Evolutionary conservation across 495 filamentous ascomycete genomes (phyloP).

Genomic region (Cairneyella variabilis): DNA sequence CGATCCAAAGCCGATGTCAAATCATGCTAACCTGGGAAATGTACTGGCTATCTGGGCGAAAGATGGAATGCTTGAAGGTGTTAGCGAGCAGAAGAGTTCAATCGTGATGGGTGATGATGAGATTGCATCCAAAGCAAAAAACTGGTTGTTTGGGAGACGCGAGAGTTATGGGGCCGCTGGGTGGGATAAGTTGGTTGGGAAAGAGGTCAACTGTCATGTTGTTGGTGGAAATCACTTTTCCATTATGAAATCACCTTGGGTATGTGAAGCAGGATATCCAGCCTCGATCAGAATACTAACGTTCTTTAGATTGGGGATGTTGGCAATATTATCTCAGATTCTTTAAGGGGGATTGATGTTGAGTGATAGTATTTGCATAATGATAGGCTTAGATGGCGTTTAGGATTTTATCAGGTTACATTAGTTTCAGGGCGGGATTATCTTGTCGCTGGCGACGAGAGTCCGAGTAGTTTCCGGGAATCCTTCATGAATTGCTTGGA

Average conservation of each 20-base stretch:
- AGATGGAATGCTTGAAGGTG: background rate
- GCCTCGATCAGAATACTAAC: too few species aligned
- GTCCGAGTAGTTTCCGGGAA: too few species aligned
- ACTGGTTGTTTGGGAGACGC: background rate
- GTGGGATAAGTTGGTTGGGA: slow-evolving; percentile 1
- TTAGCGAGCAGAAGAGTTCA: background rate
- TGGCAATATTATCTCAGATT: too few species aligned
- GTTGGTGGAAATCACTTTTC: slow-evolving; percentile 3
- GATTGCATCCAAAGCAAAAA: background rate
- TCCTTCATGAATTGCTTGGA: too few species aligned
- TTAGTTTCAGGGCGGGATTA: too few species aligned
- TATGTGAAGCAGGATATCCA: too few species aligned
- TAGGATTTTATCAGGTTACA: too few species aligned
- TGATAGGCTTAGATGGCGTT: too few species aligned
- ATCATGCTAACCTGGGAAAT: background rate
- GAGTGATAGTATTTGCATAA: too few species aligned
- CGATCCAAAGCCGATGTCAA: background rate
- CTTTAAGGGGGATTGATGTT: too few species aligned
- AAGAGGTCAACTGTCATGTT: background rate
- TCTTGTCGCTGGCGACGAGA: too few species aligned
- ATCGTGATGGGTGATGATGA: background rate
- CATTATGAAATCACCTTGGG: background rate
- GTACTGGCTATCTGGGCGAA: background rate
- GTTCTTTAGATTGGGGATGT: too few species aligned
- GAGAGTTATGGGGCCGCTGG: background rate